These are phyloP conservation scores for Chlorophyllum brunneum DNA, from an alignment of 768 basidiomycete species.

Conservation along the genomic window DNA sequence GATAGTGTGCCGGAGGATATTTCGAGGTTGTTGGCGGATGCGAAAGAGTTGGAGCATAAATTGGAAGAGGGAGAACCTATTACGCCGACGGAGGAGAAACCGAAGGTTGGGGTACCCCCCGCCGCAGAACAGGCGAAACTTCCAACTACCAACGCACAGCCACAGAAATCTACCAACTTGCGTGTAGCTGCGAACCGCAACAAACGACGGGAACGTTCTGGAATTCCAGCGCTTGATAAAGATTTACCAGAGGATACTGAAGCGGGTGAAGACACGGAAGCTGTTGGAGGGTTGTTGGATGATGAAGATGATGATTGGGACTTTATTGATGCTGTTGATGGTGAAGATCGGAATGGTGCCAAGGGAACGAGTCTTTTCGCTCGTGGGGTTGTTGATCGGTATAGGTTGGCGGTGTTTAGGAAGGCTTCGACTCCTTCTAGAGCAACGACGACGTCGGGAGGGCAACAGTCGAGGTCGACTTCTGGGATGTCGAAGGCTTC, in stretches of 20 bases:
- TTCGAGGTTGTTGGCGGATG: conserved; percentile 12
- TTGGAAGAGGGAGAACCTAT: conserved; percentile 10
- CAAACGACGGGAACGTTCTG: conserved; percentile 76
- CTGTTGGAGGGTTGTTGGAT: conserved; percentile 34
- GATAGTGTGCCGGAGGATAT: conserved; percentile 7
- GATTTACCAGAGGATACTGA: conserved; percentile 46
- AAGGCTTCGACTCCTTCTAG: conserved; percentile 65
- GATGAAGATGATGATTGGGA: conserved; percentile 89
- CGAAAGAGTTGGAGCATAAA: conserved; percentile 10
- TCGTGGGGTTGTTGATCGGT: conserved; percentile 88
- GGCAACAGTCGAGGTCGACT: conserved; percentile 31
- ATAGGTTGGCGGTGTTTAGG: conserved; percentile 80
- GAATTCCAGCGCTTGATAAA: conserved; percentile 75
- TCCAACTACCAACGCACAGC: conserved; percentile 9
- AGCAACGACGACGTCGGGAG: not conserved
- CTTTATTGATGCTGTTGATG: conserved; percentile 75
- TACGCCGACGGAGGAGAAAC: conserved; percentile 12
- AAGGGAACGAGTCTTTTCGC: conserved; percentile 82
- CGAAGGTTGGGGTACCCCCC: conserved; percentile 15
- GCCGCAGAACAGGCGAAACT: conserved; percentile 11
- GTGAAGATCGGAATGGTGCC: conserved; percentile 80
- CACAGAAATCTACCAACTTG: conserved; percentile 22
- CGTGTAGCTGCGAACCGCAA: conserved; percentile 23
- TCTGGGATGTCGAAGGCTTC: conserved; percentile 55
- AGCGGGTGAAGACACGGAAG: conserved; percentile 40